These are phyloP conservation scores for Pinguiococcus pyrenoidosus DNA, from an alignment of 108 stramenopile genomes.

Conservation along the genomic window DNA sequence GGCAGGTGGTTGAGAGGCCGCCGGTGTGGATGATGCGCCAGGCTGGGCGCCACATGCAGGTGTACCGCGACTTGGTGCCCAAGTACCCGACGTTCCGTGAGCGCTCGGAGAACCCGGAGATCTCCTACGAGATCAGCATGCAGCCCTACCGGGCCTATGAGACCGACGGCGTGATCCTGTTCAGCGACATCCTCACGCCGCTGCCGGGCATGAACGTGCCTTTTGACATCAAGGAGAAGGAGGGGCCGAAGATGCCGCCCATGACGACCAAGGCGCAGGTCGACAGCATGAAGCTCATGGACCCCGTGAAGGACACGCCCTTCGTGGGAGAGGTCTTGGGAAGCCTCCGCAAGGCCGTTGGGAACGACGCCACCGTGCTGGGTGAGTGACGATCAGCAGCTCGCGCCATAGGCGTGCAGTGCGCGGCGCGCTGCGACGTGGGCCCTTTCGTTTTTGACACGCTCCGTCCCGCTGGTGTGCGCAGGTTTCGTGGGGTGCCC, in stretches of 20 bases:
- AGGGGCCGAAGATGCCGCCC: conserved; percentile 66
- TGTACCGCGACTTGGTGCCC: conserved; percentile 79
- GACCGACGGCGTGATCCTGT: conserved; percentile 96
- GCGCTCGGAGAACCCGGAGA: conserved; percentile 78
- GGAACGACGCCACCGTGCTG: conserved; percentile 77
- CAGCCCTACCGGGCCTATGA: conserved; percentile 84
- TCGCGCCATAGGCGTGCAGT: no score
- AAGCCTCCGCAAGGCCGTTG: conserved; percentile 53
- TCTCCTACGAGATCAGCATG: conserved; percentile 79
- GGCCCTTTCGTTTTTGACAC: no score
- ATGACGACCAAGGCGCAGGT: conserved; percentile 28
- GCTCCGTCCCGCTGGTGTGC: no score
- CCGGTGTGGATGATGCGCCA: conserved; percentile 99
- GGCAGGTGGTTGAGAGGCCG: conserved; percentile 65
- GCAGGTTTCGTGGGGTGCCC: conserved; percentile 96
- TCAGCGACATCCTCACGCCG: conserved; percentile 95
- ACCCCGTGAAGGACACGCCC: conserved; percentile 66
- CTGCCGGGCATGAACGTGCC: conserved; percentile 88
- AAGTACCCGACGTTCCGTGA: conserved; percentile 85
- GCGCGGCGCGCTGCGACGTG: no score
- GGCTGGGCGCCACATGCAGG: conserved; percentile 94
- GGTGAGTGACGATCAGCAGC: no score
- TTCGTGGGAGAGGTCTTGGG: conserved; percentile 74
- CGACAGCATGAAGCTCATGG: conserved; percentile 19
- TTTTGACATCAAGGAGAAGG: conserved; percentile 84